Percentiles rank a stretch among this genome's conserved stretches.
Conservation (phyloP, 176 grass and related monocot genomes). For the Juncus effusus region DNA sequence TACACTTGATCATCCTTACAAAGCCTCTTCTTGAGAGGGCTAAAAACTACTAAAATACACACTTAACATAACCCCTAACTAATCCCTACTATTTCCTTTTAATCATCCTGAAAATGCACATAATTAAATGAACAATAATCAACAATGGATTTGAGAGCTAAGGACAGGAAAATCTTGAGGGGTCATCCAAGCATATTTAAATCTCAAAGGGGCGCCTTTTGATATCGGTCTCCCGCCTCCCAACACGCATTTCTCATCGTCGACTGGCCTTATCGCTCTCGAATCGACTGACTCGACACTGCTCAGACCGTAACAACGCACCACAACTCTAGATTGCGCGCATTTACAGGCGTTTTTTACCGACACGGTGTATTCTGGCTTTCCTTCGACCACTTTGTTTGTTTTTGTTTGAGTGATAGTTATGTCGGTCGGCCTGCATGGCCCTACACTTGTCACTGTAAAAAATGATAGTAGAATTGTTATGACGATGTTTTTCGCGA, state of each 20-base stretch:
- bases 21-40: background rate
- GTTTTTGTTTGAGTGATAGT: slow-evolving; percentile 26
- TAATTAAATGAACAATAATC: slow-evolving; percentile 3
- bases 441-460: background rate
- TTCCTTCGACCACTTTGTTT: slow-evolving; percentile 4
- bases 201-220: slow-evolving; percentile 26
- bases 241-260: slow-evolving; percentile 19
- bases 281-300: slow-evolving; percentile 33
- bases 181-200: slow-evolving; percentile 50
- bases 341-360: slow-evolving; percentile 37
- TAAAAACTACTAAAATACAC: background rate
- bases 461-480: background rate
- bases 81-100: background rate
- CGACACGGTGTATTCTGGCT: slow-evolving; percentile 41
- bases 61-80: too few relatives aligned
- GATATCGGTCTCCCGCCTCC: slow-evolving; percentile 25
- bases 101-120: background rate
- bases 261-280: slow-evolving; percentile 27
- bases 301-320: slow-evolving; percentile 45
- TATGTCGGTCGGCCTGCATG: slow-evolving; percentile 31
- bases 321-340: slow-evolving; percentile 21
- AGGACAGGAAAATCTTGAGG: slow-evolving; percentile 45
- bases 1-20: slow-evolving; percentile 14
- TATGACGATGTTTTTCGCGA: too few relatives aligned
- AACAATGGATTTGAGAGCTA: slow-evolving; percentile 36